A percentile compares a stretch with the other conserved stretches of the same genome.
Evolutionary conservation across 1,139 yeast genomes (phyloP).

Genomic region (Dujonia santamariae): DNA sequence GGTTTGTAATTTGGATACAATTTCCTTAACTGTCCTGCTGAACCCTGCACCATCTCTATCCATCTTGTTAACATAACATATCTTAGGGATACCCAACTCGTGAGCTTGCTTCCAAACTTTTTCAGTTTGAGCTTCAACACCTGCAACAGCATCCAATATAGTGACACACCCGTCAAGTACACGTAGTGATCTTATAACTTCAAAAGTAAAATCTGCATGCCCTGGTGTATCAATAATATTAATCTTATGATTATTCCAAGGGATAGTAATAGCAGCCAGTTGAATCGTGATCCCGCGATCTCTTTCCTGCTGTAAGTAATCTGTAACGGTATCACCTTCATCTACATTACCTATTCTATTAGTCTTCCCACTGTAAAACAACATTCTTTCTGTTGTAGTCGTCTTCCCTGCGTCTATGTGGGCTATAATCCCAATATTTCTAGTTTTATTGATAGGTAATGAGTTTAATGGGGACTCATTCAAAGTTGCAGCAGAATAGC

Average conservation of each 20-base stretch:
- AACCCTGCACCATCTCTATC: conserved; percentile 96
- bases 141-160: conserved; percentile 92
- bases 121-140: conserved; percentile 97
- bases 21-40: conserved; percentile 82
- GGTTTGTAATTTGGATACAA: conserved; percentile 74
- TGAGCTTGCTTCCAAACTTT: conserved; percentile 92
- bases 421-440: conserved; percentile 81
- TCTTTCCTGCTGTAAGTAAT: conserved; percentile 84
- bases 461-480: conserved; percentile 20
- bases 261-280: conserved; percentile 90
- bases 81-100: conserved; percentile 62
- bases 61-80: conserved; percentile 90
- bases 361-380: conserved; percentile 81
- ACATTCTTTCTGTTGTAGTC: conserved; percentile 88
- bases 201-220: conserved; percentile 96
- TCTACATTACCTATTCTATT: conserved; percentile 88
- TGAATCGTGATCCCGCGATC: conserved; percentile 95
- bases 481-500: too few species aligned
- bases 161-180: conserved; percentile 94
- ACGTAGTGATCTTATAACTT: conserved; percentile 82
- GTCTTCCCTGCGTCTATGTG: conserved; percentile 93
- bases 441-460: conserved; percentile 33
- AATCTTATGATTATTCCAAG: conserved; percentile 76
- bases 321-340: conserved; percentile 96
- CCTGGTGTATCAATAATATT: conserved; percentile 97